A percentile compares a stretch with the other conserved stretches of the same genome.
Evolutionary conservation across 371 early-diverging fungal genomes (phyloP).

Genomic region (Blakeslea trispora): DNA sequence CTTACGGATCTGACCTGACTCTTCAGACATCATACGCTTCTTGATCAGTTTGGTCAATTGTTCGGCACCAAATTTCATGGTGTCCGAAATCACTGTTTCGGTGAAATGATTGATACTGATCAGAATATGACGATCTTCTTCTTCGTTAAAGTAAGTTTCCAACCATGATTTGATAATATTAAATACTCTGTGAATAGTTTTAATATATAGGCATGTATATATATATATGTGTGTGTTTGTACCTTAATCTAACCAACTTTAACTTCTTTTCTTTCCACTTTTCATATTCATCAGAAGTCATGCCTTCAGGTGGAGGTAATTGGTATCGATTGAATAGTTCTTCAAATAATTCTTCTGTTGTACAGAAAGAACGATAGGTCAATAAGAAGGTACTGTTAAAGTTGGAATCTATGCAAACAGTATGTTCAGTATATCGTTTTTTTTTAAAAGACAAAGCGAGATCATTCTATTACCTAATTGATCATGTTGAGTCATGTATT

Average conservation of each 20-base stretch:
- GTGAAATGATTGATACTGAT: conserved; percentile 76
- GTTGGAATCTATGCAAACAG: conserved; percentile 63
- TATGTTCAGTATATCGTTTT: no score
- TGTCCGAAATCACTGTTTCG: conserved; percentile 68
- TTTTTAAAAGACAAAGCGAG: no score
- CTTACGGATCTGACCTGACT: conserved; percentile 61
- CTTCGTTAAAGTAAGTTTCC: conserved; percentile 83
- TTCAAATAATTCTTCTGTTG: conserved; percentile 73
- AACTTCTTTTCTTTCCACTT: conserved; percentile 88
- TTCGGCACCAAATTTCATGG: conserved; percentile 73
- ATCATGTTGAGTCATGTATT: conserved; percentile 88
- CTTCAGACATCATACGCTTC: conserved; percentile 67
- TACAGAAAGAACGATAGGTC: conserved; percentile 87
- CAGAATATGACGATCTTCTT: conserved; percentile 64
- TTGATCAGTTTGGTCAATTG: conserved; percentile 72
- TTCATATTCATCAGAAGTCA: conserved; percentile 67
- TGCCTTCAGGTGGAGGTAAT: conserved; percentile 69
- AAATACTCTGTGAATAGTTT: no score
- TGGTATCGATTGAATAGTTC: conserved; percentile 72
- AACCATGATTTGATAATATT: conserved; percentile 93
- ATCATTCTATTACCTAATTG: conserved; percentile 67
- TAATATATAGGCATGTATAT: not conserved
- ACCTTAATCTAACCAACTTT: conserved; percentile 80
- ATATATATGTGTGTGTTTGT: conserved; percentile 1
- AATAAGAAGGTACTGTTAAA: conserved; percentile 86